Evolutionary conservation across 225 moss, liverwort and hornwort species (phyloP).

Genomic region (Marchantia paleacea): DNA sequence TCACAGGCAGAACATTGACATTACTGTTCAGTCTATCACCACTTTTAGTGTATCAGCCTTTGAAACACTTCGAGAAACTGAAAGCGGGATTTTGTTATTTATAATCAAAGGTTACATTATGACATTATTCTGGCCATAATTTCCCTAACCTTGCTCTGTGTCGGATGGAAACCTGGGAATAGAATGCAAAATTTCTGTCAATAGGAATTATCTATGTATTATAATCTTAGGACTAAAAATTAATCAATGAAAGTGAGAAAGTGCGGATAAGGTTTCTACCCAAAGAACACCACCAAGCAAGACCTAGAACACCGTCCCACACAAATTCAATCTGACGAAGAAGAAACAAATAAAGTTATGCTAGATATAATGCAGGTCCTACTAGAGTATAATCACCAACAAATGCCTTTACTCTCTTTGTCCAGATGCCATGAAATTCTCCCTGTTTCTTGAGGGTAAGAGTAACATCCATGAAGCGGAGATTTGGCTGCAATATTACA

Average conservation of each 20-base stretch:
- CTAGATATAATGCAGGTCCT: neutral
- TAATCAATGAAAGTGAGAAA: neutral
- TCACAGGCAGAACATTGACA: neutral
- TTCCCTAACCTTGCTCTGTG: conserved; percentile 44
- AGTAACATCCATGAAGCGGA: conserved; percentile 55
- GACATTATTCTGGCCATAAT: too few relatives aligned
- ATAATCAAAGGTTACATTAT: neutral
- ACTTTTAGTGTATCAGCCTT: too few relatives aligned
- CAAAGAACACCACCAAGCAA: too few relatives aligned
- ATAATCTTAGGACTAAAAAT: neutral
- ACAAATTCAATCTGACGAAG: too few relatives aligned
- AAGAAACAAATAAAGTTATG: too few relatives aligned
- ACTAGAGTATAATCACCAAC: conserved; percentile 25
- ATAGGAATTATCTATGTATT: too few relatives aligned
- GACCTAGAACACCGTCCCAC: too few relatives aligned
- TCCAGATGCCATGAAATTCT: conserved; percentile 37
- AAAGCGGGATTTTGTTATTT: too few relatives aligned
- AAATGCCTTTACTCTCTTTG: conserved; percentile 47
- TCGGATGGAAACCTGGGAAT: conserved; percentile 48
- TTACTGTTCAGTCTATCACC: too few relatives aligned
- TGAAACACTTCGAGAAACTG: too few relatives aligned
- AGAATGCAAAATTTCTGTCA: neutral
- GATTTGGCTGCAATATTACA: conserved; percentile 25
- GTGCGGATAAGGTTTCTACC: too few relatives aligned
- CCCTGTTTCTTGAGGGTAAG: conserved; percentile 25